Percentiles rank a stretch among this genome's conserved stretches.
phyloP scores from a whole-genome alignment of 768 basidiomycete genomes.

The Fibroporia radiculosa region DNA sequence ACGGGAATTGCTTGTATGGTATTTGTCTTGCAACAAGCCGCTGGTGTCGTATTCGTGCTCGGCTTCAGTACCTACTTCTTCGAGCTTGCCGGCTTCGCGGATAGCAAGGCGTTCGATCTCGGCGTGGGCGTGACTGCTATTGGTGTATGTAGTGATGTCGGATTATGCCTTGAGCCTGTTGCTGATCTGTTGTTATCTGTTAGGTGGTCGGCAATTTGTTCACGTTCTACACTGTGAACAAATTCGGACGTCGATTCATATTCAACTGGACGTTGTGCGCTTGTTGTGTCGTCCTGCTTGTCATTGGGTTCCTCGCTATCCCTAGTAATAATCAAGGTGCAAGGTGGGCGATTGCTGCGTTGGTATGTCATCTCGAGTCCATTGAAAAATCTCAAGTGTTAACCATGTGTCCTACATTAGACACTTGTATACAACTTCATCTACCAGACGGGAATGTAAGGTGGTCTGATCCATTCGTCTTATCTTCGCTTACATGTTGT shows the following conservation, averaged over 20 bases:
- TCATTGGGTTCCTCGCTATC: constrained; percentile 4
- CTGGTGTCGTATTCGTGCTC: constrained; percentile 4
- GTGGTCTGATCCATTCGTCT: neutral
- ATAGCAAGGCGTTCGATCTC: constrained; percentile 9
- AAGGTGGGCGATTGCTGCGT: constrained; percentile 2
- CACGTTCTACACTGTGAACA: constrained; percentile 5
- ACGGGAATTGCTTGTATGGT: constrained; percentile 4
- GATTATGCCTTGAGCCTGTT: neutral
- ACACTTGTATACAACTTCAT: constrained; percentile 5
- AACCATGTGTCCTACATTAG: neutral
- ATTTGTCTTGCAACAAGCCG: constrained; percentile 3
- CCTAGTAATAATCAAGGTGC: neutral
- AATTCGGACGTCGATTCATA: constrained; percentile 1
- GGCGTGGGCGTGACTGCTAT: constrained; percentile 5
- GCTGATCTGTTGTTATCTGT: neutral
- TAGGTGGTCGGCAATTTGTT: constrained; percentile 3
- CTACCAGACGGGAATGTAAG: constrained; percentile 2
- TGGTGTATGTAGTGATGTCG: constrained; percentile 1
- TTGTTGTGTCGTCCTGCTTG: neutral
- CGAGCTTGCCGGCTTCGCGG: constrained; percentile 7
- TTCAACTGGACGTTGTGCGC: constrained; percentile 6
- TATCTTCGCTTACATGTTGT: neutral
- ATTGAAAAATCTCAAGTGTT: neutral
- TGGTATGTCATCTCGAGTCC: neutral
- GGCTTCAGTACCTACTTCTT: constrained; percentile 11